phyloP scores from a whole-genome alignment of 1,284 basidiomycete genomes.

The Naganishia albida region DNA sequence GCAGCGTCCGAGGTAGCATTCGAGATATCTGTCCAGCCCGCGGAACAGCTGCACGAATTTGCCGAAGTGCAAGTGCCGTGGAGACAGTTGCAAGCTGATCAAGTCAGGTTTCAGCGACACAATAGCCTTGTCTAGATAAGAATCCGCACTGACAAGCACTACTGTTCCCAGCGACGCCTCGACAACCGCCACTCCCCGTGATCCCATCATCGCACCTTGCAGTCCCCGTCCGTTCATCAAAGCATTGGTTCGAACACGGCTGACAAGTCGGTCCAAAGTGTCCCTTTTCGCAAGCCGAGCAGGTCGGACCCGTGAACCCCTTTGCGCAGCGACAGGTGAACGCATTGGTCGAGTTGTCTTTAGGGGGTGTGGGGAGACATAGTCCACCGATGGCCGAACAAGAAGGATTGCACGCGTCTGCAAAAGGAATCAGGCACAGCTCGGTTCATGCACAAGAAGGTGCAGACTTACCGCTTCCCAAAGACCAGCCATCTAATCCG shows the following conservation, averaged over 20 bases:
- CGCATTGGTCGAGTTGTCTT: neutral
- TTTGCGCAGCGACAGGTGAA: constrained; percentile 38
- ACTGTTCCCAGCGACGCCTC: constrained; percentile 41
- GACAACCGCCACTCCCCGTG: constrained; percentile 51
- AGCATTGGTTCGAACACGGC: constrained; percentile 4
- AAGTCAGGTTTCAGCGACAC: neutral
- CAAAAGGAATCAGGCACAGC: neutral
- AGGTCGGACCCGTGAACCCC: constrained; percentile 43
- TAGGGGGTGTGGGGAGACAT: constrained; percentile 20
- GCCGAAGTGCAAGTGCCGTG: constrained; percentile 51
- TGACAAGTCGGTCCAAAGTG: constrained; percentile 49
- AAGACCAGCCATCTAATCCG: neutral
- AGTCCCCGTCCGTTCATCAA: constrained; percentile 39
- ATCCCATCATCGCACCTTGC: constrained; percentile 52
- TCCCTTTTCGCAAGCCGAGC: constrained; percentile 45
- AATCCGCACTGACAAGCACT: constrained; percentile 34
- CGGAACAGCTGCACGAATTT: constrained; percentile 51
- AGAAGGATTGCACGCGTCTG: constrained; percentile 15
- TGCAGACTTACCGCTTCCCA: constrained; percentile 23
- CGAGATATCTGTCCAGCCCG: constrained; percentile 50
- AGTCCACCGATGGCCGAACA: constrained; percentile 25
- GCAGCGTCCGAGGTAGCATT: constrained; percentile 38
- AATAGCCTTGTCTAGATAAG: neutral
- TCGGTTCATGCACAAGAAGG: neutral
- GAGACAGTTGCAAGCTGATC: constrained; percentile 52